A percentile compares a stretch with the other conserved stretches of the same genome.
Evolutionary conservation across 108 stramenopile species (phyloP).

Genomic region (Craspedostauros australis): DNA sequence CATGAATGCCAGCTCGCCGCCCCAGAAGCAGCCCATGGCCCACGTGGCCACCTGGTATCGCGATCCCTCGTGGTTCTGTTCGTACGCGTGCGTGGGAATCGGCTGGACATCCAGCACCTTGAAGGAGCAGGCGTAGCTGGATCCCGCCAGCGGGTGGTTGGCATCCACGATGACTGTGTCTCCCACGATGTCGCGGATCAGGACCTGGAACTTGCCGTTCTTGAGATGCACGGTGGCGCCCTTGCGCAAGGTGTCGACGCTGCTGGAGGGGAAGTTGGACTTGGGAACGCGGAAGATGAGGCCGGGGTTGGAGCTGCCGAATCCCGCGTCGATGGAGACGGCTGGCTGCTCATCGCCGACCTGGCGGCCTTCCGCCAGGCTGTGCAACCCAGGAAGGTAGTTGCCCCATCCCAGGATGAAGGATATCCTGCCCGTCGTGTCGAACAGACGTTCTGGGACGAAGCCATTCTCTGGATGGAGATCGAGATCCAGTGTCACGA

Average conservation of each 20-base stretch:
- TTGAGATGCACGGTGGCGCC: slow-evolving; percentile 36
- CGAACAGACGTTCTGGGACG: slow-evolving; percentile 55
- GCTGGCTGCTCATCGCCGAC: slow-evolving; percentile 29
- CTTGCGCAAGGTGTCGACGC: slow-evolving; percentile 18
- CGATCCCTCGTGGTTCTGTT: slow-evolving; percentile 5
- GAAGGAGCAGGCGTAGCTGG: slow-evolving; percentile 45
- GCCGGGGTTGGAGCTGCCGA: slow-evolving; percentile 38
- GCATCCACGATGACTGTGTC: slow-evolving; percentile 61
- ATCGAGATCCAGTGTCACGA: slow-evolving; percentile 50
- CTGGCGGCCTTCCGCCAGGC: slow-evolving; percentile 36
- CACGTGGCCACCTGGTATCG: slow-evolving; percentile 57
- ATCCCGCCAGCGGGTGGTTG: slow-evolving; percentile 71
- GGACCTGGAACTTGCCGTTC: slow-evolving; percentile 38
- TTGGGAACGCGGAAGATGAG: slow-evolving; percentile 41
- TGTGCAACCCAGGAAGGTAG: slow-evolving; percentile 63
- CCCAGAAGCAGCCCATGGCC: slow-evolving; percentile 86
- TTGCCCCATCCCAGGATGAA: slow-evolving; percentile 61
- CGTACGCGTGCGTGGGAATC: slow-evolving; percentile 11
- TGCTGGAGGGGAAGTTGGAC: slow-evolving; percentile 11
- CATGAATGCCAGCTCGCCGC: slow-evolving; percentile 78
- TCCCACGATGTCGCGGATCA: slow-evolving; percentile 26
- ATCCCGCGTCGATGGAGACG: slow-evolving; percentile 67
- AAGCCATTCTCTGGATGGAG: slow-evolving; percentile 45
- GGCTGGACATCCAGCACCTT: slow-evolving; percentile 34
- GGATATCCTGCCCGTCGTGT: slow-evolving; percentile 29